Evolutionary conservation across 148 eudicot species (phyloP).

Genomic region (Vaccinium corymbosum): DNA sequence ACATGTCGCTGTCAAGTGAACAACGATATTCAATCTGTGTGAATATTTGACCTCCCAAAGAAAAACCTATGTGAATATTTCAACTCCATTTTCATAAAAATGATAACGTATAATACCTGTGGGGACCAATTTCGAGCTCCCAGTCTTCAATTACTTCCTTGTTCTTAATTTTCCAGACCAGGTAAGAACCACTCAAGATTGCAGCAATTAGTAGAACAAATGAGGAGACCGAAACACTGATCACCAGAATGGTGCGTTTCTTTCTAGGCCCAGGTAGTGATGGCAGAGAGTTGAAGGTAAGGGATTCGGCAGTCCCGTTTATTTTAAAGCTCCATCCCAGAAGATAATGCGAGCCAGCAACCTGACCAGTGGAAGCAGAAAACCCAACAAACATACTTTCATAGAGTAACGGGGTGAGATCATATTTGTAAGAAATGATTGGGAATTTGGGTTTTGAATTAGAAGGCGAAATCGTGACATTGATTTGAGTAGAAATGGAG

Average conservation of each 20-base stretch:
- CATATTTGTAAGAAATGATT: constrained; percentile 22
- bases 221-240: neutral
- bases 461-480: constrained; percentile 26
- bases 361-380: constrained; percentile 30
- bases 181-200: neutral
- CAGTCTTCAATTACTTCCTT: constrained; percentile 38
- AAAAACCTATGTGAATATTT: no score
- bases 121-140: constrained; percentile 46
- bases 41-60: no score
- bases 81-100: no score
- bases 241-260: neutral
- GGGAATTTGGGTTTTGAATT: constrained; percentile 22
- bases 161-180: constrained; percentile 19
- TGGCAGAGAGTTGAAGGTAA: constrained; percentile 21
- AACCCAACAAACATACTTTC: constrained; percentile 36
- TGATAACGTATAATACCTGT: constrained; percentile 13
- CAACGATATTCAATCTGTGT: neutral
- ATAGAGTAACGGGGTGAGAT: constrained; percentile 20
- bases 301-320: constrained; percentile 24
- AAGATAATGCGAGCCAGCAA: constrained; percentile 27
- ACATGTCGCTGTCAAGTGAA: neutral
- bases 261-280: neutral
- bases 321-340: constrained; percentile 42
- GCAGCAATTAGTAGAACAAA: neutral
- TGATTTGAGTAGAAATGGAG: constrained; percentile 1